Evolutionary conservation across 768 basidiomycete species (phyloP).

Genomic region (Naganishia kalamii): DNA sequence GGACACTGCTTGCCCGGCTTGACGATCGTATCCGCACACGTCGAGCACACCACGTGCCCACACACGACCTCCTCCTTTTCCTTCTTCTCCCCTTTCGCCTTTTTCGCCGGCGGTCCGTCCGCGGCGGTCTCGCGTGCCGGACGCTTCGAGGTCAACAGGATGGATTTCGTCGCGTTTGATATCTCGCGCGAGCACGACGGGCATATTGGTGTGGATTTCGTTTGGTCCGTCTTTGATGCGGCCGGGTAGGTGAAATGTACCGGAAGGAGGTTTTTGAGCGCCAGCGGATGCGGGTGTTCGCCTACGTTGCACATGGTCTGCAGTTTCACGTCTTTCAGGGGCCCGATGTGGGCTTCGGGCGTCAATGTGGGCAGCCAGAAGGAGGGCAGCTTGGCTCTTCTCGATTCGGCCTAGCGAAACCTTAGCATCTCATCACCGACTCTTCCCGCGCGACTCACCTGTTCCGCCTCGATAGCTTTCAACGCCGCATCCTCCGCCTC

Average conservation of each 20-base stretch:
- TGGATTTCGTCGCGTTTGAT: constrained; percentile 59
- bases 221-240: constrained; percentile 21
- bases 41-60: constrained; percentile 84
- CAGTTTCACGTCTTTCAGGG: constrained; percentile 71
- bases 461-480: constrained; percentile 72
- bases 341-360: constrained; percentile 64
- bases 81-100: constrained; percentile 36
- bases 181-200: constrained; percentile 80
- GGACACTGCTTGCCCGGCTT: constrained; percentile 73
- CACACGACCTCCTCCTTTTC: constrained; percentile 51
- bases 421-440: background rate
- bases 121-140: constrained; percentile 16
- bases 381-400: constrained; percentile 84
- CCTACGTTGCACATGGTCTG: constrained; percentile 84
- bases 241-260: constrained; percentile 65
- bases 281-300: constrained; percentile 66
- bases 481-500: constrained; percentile 87
- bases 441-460: constrained; percentile 22
- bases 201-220: constrained; percentile 56
- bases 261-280: constrained; percentile 77
- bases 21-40: constrained; percentile 81
- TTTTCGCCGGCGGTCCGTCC: constrained; percentile 24
- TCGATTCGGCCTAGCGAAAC: constrained; percentile 58
- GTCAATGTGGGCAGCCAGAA: constrained; percentile 96
- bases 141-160: constrained; percentile 31